Evolutionary conservation across 768 basidiomycete genomes (phyloP), one percentile per base, ranked within the genome.

Genomic region (Suillus placidus): DNA sequence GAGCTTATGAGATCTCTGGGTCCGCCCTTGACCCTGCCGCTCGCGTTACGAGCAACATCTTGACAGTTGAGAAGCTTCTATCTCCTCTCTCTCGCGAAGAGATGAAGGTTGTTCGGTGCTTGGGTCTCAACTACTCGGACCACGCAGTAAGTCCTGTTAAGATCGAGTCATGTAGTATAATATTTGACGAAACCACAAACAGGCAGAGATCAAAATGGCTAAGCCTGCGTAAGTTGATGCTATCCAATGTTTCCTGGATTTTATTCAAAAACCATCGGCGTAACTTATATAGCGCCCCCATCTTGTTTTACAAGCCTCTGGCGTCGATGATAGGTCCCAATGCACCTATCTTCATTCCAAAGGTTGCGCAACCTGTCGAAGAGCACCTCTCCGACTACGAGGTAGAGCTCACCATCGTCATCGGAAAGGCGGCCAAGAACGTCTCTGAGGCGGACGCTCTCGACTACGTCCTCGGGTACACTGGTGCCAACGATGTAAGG

Each of bases 401-500:
- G 70, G 91, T 89, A 62, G 92, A 94, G 69, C 78, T 94, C 35
- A 87, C 86, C 37, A 84, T 97, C 68, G 89, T 95, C 63, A 91
- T 97, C 60, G 93, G 94, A 47, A 93, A 91, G 73, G 73, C 87
- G 1, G 89, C 89, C 16, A 93, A 90, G 80, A 78, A 95, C 71
- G 92, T 97, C 30, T 83, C 87, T 0, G 92, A 92, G 73, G 87
- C 81, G 1, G 87, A 95, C 8, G 94, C 94, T 0, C 81, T 95
- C 49, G 89, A 95, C 74, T 94, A 94, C 70, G 90, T 96, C 20
- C 83, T 95, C 0, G 94, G 86, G 2, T 96, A 94, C 72, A 92
- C 90, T 4, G 89, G 82, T 3, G 90, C 87, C 6, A 94, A 94
- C 72, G 92, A 94, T 71, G 93, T 92, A 63, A 62, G 80, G 67